Percentiles rank a stretch among this genome's conserved stretches.
These are phyloP conservation scores for Russula compacta DNA, from an alignment of 768 basidiomycete genomes.

Conservation along the genomic window DNA sequence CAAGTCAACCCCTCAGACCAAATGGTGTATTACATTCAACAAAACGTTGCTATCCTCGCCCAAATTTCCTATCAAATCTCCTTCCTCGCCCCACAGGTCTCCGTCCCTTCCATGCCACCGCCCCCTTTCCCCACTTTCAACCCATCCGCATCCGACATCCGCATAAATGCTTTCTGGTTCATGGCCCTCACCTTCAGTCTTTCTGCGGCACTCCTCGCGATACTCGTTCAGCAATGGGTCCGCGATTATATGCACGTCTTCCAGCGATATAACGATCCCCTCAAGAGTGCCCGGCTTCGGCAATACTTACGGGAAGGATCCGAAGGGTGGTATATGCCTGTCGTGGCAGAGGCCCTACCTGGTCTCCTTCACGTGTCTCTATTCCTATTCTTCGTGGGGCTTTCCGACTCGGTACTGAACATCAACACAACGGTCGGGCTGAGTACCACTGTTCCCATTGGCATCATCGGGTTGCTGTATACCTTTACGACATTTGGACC, in stretches of 20 bases:
- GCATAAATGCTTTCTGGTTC: background rate
- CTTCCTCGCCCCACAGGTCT: background rate
- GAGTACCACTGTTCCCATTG: background rate
- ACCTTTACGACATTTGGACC: background rate
- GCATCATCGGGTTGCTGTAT: background rate
- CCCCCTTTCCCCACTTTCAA: background rate
- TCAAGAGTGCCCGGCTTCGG: background rate
- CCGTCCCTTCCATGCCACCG: background rate
- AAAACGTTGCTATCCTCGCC: background rate
- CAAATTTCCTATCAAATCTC: slow-evolving; percentile 2
- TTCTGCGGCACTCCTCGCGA: background rate
- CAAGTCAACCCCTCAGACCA: background rate
- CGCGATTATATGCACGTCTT: background rate
- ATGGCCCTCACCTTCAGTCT: background rate
- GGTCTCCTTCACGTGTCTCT: background rate
- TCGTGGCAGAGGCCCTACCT: background rate
- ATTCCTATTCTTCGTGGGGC: background rate
- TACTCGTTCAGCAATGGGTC: background rate
- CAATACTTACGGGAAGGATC: background rate
- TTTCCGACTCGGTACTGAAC: background rate
- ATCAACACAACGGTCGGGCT: background rate
- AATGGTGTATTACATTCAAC: background rate
- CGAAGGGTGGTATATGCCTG: background rate
- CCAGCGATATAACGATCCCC: background rate
- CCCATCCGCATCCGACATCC: background rate